Percentiles rank a stretch among this genome's conserved stretches.
These are phyloP conservation scores for Sutorius eximius DNA, from an alignment of 1,284 basidiomycete genomes.

Conservation along the genomic window DNA sequence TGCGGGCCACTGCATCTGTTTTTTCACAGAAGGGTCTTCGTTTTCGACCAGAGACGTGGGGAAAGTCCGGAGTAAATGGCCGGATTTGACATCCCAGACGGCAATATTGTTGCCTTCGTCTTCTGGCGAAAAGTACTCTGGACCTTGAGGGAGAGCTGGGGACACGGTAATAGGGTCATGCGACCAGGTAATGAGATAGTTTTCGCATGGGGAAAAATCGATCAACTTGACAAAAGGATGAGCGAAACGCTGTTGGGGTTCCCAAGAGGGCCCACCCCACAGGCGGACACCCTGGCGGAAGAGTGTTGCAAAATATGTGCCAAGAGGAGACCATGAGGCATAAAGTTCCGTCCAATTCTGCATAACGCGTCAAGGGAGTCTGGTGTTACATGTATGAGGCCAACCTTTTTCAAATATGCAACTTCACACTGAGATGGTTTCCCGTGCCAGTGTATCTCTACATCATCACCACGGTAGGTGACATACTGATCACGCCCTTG, in stretches of 20 bases:
- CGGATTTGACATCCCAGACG: conserved; percentile 97
- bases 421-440: conserved; percentile 86
- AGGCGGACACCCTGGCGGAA: conserved; percentile 95
- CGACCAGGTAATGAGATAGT: conserved; percentile 98
- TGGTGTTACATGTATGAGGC: conserved; percentile 24
- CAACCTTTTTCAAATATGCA: conserved; percentile 70
- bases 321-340: conserved; percentile 95
- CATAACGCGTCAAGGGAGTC: conserved; percentile 9
- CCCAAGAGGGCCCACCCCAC: conserved; percentile 93
- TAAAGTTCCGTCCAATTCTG: conserved; percentile 98
- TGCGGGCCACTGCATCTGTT: conserved; percentile 90
- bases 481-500: conserved; percentile 96
- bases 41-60: conserved; percentile 62
- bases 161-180: conserved; percentile 91
- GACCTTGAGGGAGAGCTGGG: conserved; percentile 77
- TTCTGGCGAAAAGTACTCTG: conserved; percentile 87
- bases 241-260: conserved; percentile 85
- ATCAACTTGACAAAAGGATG: conserved; percentile 96
- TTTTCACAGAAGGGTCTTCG: conserved; percentile 62
- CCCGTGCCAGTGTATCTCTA: conserved; percentile 92
- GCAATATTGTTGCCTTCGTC: conserved; percentile 98
- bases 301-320: conserved; percentile 91
- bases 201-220: conserved; percentile 97
- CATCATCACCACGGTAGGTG: conserved; percentile 91
- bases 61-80: conserved; percentile 92